These are phyloP conservation scores for Lachnellula arida DNA, from an alignment of 2,329 filamentous ascomycete genomes.

Conservation along the genomic window DNA sequence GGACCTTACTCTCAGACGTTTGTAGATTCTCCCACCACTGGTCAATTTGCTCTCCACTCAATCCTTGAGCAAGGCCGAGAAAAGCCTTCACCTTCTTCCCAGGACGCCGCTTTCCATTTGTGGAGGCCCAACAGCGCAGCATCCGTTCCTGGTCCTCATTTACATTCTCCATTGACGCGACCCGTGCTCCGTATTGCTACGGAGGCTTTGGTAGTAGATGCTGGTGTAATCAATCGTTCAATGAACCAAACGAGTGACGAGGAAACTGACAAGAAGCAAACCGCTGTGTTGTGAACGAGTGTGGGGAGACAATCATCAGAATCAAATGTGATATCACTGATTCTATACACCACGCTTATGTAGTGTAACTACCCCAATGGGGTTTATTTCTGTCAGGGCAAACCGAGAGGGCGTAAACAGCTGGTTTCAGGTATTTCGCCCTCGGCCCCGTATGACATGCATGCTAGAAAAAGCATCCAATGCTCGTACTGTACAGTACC, in stretches of 20 bases:
- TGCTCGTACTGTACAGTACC: neutral
- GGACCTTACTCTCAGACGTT: constrained; percentile 1
- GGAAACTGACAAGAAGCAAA: neutral
- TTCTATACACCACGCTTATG: neutral
- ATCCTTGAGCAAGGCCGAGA: constrained; percentile 11
- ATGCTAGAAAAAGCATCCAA: neutral
- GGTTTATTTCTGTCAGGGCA: neutral
- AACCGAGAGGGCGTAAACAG: constrained; percentile 5
- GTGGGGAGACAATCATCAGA: neutral
- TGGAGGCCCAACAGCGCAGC: constrained; percentile 12
- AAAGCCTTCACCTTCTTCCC: constrained; percentile 8
- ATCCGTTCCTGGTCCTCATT: constrained; percentile 15
- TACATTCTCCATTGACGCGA: constrained; percentile 8
- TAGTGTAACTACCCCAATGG: neutral
- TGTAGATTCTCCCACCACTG: constrained; percentile 13
- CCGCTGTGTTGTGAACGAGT: neutral
- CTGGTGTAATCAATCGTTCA: neutral
- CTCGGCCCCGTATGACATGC: constrained; percentile 1
- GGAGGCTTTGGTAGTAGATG: neutral
- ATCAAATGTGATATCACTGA: neutral
- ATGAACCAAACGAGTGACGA: neutral
- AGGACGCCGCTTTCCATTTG: constrained; percentile 9
- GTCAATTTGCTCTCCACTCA: constrained; percentile 17
- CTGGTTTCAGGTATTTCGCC: constrained; percentile 11
- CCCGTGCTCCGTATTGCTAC: neutral